Evolutionary conservation across 345 rosid species (phyloP).

Genomic region (Nephelium lappaceum): DNA sequence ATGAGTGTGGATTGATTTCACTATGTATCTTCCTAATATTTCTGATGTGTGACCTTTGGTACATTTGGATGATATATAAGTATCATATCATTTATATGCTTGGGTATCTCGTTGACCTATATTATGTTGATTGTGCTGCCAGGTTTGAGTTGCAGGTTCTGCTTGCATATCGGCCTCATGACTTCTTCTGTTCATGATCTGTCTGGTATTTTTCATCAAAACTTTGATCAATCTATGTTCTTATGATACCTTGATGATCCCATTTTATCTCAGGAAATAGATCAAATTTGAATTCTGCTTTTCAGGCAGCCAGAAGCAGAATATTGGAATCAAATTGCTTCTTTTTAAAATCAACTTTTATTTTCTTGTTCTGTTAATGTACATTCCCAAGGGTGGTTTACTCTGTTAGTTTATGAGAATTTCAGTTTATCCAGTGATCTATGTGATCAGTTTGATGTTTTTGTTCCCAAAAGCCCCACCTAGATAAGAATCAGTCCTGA

Average conservation of each 20-base stretch:
- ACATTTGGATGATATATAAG: neutral
- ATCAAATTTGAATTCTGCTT: neutral
- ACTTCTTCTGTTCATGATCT: constrained; percentile 54
- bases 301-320: neutral
- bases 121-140: constrained; percentile 22
- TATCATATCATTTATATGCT: neutral
- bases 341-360: neutral
- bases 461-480: neutral
- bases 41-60: neutral
- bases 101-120: constrained; percentile 4
- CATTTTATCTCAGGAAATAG: neutral
- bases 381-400: neutral
- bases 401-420: neutral
- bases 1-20: constrained; percentile 7
- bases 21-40: neutral
- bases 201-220: constrained; percentile 47
- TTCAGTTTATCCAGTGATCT: neutral
- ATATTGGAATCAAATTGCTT: constrained; percentile 4
- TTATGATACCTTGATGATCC: neutral
- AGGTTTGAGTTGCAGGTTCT: constrained; percentile 34
- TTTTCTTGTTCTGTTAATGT: neutral
- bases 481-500: constrained; percentile 3
- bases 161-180: constrained; percentile 37
- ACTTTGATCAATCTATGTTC: constrained; percentile 17
- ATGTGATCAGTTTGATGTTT: neutral